phyloP scores from a whole-genome alignment of 1,284 basidiomycete species.

The Ceratobasidium sp. region DNA sequence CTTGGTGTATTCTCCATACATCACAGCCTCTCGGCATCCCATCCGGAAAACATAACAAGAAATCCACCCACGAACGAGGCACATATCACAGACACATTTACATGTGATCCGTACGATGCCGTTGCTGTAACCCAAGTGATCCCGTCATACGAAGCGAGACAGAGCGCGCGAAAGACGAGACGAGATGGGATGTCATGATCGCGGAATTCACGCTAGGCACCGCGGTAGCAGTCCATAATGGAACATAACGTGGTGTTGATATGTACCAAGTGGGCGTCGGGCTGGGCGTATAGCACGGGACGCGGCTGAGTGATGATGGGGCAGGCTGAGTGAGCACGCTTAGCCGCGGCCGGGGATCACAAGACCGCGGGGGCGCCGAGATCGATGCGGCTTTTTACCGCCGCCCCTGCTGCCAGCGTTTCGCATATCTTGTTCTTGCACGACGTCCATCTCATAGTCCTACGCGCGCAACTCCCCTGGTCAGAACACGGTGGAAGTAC shows the following conservation, averaged over 20 bases:
- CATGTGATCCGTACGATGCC: not conserved
- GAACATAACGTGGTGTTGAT: not conserved
- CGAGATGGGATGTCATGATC: not conserved
- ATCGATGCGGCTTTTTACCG: constrained; percentile 16
- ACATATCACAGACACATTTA: not conserved
- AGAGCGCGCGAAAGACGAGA: constrained; percentile 5
- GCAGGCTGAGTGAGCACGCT: not conserved
- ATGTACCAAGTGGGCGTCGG: not conserved
- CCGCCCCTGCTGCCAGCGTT: not conserved
- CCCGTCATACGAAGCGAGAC: constrained; percentile 7
- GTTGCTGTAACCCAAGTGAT: not conserved
- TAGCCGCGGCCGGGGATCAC: constrained; percentile 8
- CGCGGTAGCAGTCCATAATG: not conserved
- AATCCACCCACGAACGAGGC: too few species aligned
- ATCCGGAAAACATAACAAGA: too few species aligned
- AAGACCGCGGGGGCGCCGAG: constrained; percentile 11
- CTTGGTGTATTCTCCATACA: too few species aligned
- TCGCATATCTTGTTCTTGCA: not conserved
- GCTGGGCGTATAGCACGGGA: not conserved
- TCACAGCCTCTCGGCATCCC: too few species aligned
- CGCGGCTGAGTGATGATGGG: not conserved
- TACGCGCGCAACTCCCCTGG: constrained; percentile 19
- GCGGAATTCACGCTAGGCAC: not conserved
- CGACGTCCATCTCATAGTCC: not conserved
- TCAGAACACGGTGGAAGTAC: not conserved